Conservation (phyloP, 1,139 yeast genomes). For the Candida pseudoviswanathii region DNA sequence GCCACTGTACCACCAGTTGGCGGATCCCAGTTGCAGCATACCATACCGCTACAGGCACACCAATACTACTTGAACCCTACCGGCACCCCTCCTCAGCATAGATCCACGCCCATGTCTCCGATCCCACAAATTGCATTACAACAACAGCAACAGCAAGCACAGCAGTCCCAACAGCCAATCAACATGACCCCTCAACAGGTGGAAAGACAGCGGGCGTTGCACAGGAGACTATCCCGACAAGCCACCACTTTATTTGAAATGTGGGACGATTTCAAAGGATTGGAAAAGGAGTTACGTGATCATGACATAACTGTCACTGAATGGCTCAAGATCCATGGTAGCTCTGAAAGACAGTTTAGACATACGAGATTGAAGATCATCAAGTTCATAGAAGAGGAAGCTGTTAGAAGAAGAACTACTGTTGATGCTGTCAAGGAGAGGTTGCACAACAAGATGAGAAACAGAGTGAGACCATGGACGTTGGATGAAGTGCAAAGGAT, state of each 20-base stretch:
- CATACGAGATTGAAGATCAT: conserved; percentile 38
- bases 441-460: conserved; percentile 36
- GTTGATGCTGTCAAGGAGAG: conserved; percentile 33
- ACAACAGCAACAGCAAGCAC: background rate
- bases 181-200: conserved; percentile 14
- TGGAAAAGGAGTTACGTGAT: conserved; percentile 30
- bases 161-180: conserved; percentile 5
- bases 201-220: conserved; percentile 26
- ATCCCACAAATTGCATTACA: background rate
- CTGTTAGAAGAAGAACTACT: conserved; percentile 22
- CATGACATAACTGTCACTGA: conserved; percentile 35
- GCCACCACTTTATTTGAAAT: conserved; percentile 37
- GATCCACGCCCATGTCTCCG: conserved; percentile 2
- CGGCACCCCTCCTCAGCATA: background rate
- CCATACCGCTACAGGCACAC: background rate
- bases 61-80: background rate
- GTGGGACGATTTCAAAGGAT: conserved; percentile 42
- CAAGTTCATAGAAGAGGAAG: conserved; percentile 38
- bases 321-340: conserved; percentile 40
- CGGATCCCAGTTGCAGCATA: background rate
- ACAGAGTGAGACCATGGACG: conserved; percentile 38
- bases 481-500: conserved; percentile 42
- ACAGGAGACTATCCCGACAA: conserved; percentile 33
- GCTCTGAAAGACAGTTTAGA: conserved; percentile 37
- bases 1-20: background rate